Evolutionary conservation across 345 rosid species (phyloP).

Genomic region (Ceriops decandra): DNA sequence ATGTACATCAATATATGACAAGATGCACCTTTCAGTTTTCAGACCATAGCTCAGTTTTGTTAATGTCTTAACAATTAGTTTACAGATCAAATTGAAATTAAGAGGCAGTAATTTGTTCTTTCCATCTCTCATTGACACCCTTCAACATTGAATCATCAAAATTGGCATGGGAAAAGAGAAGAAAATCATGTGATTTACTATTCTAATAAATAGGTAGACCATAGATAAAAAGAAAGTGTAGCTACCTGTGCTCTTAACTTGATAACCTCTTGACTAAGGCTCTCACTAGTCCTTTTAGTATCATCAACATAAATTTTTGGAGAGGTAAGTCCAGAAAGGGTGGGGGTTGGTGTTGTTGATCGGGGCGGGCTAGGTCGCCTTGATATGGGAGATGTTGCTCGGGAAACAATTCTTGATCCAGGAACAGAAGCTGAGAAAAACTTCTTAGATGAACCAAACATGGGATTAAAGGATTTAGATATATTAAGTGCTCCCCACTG

Average conservation of each 20-base stretch:
- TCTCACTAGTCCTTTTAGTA: slow-evolving; percentile 66
- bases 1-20: not conserved
- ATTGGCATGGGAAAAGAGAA: not conserved
- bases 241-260: slow-evolving; percentile 86
- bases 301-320: slow-evolving; percentile 75
- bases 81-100: not conserved
- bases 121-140: not conserved
- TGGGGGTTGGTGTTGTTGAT: slow-evolving; percentile 97
- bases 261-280: slow-evolving; percentile 79
- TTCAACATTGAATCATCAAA: not conserved
- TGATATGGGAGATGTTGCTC: slow-evolving; percentile 97
- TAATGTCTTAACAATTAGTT: not conserved
- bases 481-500: slow-evolving; percentile 80
- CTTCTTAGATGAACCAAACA: slow-evolving; percentile 92
- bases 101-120: not conserved
- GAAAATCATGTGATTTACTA: slow-evolving; percentile 3
- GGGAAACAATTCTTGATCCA: slow-evolving; percentile 96
- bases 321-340: slow-evolving; percentile 81
- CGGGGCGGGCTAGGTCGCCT: slow-evolving; percentile 95
- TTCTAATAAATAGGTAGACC: not conserved
- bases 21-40: not conserved
- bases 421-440: slow-evolving; percentile 99
- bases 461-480: slow-evolving; percentile 77
- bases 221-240: slow-evolving; percentile 8
- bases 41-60: not conserved